Evolutionary conservation across 2,329 filamentous ascomycete species (phyloP).

Genomic region (Talaromyces funiculosus): DNA sequence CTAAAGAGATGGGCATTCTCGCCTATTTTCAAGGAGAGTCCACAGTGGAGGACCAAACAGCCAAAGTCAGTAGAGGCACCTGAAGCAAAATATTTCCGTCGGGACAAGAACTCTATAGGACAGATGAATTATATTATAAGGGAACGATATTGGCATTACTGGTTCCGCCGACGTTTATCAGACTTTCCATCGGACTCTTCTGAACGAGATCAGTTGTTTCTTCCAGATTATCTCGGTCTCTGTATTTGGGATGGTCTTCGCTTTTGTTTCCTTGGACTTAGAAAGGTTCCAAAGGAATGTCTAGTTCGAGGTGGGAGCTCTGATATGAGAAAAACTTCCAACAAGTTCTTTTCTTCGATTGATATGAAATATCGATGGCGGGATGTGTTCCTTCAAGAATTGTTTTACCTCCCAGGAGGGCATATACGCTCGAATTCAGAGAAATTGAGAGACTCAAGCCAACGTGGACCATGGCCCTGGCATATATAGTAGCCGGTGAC

Average conservation of each 20-base stretch:
- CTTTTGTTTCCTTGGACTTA: not conserved
- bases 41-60: not conserved
- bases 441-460: not conserved
- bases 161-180: not conserved
- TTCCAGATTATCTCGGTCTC: constrained; percentile 8
- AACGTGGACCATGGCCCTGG: too few species aligned
- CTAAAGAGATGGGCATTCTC: constrained; percentile 4
- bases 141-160: not conserved
- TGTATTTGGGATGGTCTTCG: constrained; percentile 3
- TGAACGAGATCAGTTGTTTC: not conserved
- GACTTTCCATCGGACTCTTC: not conserved
- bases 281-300: not conserved
- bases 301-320: not conserved
- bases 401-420: not conserved
- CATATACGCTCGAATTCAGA: not conserved
- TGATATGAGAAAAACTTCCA: not conserved
- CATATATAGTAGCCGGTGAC: too few species aligned
- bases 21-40: constrained; percentile 2
- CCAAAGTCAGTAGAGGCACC: not conserved
- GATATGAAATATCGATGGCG: not conserved
- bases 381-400: not conserved
- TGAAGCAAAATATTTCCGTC: not conserved
- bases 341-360: not conserved
- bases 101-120: not conserved
- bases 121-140: not conserved